A percentile compares a stretch with the other conserved stretches of the same genome.
Evolutionary conservation across 1,139 yeast genomes (phyloP).

Genomic region (Geotrichum bryndzae): DNA sequence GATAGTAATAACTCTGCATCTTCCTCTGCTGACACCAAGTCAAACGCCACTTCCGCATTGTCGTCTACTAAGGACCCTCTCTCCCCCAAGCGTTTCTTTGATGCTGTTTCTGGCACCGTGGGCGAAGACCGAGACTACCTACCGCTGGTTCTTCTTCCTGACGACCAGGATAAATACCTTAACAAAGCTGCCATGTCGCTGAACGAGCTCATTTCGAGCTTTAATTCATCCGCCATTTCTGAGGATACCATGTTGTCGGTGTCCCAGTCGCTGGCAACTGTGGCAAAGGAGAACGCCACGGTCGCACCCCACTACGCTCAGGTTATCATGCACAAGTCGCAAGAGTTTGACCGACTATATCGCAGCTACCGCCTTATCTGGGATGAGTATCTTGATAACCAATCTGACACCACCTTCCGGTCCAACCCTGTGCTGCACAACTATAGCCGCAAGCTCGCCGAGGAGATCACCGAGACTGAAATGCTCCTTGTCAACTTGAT

Average conservation of each 20-base stretch:
- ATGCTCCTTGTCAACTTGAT: conserved; percentile 12
- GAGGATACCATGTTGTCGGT: conserved; percentile 23
- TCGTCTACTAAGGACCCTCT: conserved; percentile 26
- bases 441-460: conserved; percentile 8
- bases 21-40: conserved; percentile 8
- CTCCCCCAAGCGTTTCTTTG: conserved; percentile 27
- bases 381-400: conserved; percentile 12
- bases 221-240: conserved; percentile 28
- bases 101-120: conserved; percentile 29
- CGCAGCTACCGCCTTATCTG: conserved; percentile 15
- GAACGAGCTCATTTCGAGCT: conserved; percentile 28
- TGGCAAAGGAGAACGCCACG: conserved; percentile 21
- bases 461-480: conserved; percentile 15
- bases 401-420: not conserved
- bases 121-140: conserved; percentile 25
- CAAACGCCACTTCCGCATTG: conserved; percentile 9
- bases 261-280: conserved; percentile 19
- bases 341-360: conserved; percentile 18
- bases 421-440: conserved; percentile 11
- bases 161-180: conserved; percentile 25
- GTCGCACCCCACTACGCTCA: conserved; percentile 20
- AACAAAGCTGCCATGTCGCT: conserved; percentile 26
- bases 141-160: conserved; percentile 29
- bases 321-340: conserved; percentile 23
- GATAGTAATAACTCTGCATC: conserved; percentile 3